Base-by-base conservation (phyloP, 2,329 filamentous ascomycete species). In the Hirsutella minnesotensis region DNA sequence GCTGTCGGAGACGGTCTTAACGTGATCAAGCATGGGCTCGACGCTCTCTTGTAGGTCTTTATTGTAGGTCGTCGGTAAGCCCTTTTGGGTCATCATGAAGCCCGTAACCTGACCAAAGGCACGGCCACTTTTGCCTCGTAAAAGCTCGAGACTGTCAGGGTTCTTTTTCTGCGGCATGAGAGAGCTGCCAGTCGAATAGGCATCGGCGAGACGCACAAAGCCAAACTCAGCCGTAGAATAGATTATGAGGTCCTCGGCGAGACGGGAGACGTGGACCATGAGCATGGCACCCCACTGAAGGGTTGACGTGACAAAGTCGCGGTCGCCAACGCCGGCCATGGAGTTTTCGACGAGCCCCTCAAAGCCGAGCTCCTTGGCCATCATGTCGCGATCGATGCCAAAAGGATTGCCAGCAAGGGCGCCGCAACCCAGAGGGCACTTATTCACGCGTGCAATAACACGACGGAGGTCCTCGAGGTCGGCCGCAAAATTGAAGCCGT, bases 11-110 rank as follows among this genome's bases (percentile, higher is more conserved):
- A 92, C 73, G 5, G 86, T 90, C 72, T 88, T 85, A 62, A 89
- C 76, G 59, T 81, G 77, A 61, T 94, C 86, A 39, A 94, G 75
- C 65, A 94, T 78, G n/a, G 83, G 82, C 69, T 94, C 83, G 47
- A 86, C 81, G 45, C 78, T 82, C 65, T 94, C 87, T 64, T 95
- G 86, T n/a, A 94, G 65, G 61, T 94, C 86, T 65, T 94, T 94
- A 70, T 94, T 90, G 70, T 94, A 94, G 3, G 83, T 87, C 36
- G 76, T 83, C 2, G 86, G 84, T 22, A 92, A 75, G 44, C 83
- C 83, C 60, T 75, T 75, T 43, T 67, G 71, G 31, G 79, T 85
- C 66, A 80, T 81, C 74, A 86, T 57, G 49, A 92, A 65, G 31
- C 85, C 86, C 5, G 83, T 76, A 78, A 90, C 84, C 50, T 87